Conservation (phyloP, 768 basidiomycete genomes). For the Auriscalpium vulgare region DNA sequence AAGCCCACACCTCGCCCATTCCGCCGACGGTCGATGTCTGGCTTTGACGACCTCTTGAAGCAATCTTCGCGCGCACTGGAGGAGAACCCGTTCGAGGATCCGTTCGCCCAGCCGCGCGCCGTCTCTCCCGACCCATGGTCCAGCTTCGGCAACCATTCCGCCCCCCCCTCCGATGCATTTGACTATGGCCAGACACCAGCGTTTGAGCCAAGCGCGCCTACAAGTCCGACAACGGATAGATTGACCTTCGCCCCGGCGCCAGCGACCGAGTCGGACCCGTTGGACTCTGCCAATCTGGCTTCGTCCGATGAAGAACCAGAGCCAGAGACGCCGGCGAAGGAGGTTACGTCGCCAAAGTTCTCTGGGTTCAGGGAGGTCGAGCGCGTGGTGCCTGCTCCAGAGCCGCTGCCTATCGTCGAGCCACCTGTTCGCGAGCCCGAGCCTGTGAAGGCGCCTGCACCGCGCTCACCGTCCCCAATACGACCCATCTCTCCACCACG, state of each 20-base stretch:
- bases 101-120: constrained; percentile 19
- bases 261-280: constrained; percentile 25
- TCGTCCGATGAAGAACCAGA: constrained; percentile 10
- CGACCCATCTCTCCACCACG: constrained; percentile 53
- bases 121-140: constrained; percentile 23
- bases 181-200: constrained; percentile 7
- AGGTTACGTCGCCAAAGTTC: constrained; percentile 15
- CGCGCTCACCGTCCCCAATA: background rate
- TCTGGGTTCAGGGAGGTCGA: constrained; percentile 45
- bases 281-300: constrained; percentile 31
- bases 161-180: constrained; percentile 6
- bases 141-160: too few species aligned
- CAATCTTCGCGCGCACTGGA: constrained; percentile 16
- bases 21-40: constrained; percentile 7
- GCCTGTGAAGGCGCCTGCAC: background rate
- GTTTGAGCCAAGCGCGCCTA: constrained; percentile 2
- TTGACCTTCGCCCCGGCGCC: background rate
- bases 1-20: too few species aligned
- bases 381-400: constrained; percentile 25
- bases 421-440: background rate
- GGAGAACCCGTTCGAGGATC: constrained; percentile 23
- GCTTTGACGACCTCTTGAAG: constrained; percentile 21
- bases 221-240: background rate
- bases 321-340: constrained; percentile 11
- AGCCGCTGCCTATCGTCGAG: constrained; percentile 6